Conservation (phyloP, 768 basidiomycete genomes). For the Termitomyces sp. region DNA sequence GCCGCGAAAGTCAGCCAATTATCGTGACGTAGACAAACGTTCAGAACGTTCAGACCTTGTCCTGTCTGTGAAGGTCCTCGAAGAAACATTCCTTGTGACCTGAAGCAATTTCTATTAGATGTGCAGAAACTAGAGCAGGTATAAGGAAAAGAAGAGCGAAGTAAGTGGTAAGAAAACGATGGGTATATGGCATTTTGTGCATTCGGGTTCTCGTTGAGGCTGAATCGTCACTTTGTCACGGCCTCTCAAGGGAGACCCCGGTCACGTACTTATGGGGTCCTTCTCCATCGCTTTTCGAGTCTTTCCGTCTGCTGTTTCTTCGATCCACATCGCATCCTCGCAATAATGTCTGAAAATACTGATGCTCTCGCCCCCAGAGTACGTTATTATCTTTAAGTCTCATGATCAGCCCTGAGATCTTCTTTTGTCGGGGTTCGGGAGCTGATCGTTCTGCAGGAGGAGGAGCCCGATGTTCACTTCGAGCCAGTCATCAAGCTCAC, state of each 20-base stretch:
- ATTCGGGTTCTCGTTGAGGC: constrained; percentile 5
- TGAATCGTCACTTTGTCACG: not conserved
- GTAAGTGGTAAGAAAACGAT: constrained; percentile 30
- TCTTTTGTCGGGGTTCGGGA: constrained; percentile 8
- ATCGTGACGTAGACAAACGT: not conserved
- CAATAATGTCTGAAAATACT: constrained; percentile 48
- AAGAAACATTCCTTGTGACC: constrained; percentile 93
- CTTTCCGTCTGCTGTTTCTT: constrained; percentile 13
- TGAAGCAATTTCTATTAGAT: constrained; percentile 70
- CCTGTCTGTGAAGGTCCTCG: constrained; percentile 86
- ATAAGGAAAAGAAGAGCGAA: constrained; percentile 35
- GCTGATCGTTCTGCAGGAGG: constrained; percentile 38
- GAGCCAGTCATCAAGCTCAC: constrained; percentile 97
- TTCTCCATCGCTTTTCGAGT: constrained; percentile 6
- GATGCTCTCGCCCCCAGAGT: constrained; percentile 73
- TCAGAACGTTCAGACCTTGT: constrained; percentile 54
- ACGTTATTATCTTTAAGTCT: constrained; percentile 23
- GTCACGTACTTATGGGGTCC: constrained; percentile 14
- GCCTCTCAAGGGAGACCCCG: constrained; percentile 11
- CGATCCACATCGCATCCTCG: constrained; percentile 21
- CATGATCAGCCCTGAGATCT: constrained; percentile 10
- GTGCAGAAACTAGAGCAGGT: constrained; percentile 43
- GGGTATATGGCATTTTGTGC: constrained; percentile 23
- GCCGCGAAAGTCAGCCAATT: not conserved
- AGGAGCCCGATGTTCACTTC: constrained; percentile 86